Base-by-base conservation (phyloP, 1,284 basidiomycete species). In the Athelia sp. region DNA sequence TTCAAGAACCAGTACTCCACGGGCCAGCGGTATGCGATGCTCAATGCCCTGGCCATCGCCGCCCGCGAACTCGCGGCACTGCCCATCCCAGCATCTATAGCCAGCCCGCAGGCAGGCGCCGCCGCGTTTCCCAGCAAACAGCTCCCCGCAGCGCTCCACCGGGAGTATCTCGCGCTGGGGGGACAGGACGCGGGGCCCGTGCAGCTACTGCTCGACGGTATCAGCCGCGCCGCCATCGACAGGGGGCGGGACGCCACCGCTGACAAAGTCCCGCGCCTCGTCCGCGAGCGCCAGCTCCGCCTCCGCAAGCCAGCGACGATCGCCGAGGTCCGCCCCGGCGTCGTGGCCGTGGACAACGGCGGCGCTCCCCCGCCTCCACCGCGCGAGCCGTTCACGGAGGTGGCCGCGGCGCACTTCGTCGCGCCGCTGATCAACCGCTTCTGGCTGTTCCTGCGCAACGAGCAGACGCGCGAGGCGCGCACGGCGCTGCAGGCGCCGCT, bases 1-100 rank as follows among this genome's bases (percentile, higher is more conserved):
- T 98, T 98, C 70, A 84, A 86, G 52, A 87, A 89, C 46, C 90
- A 95, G 57, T 98, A 96, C 65, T 93, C 93, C 0, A 80, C 81
- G 3, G 79, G 83, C 19, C 93, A 98, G 60, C 84, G 94, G 11
- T 86, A 82, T 53, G 79, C 81, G 4, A 93, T 96, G 61, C 76
- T 98, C 26, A 92, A 89, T 48, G 87, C 92, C 0, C 71, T 99
- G 1, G 92, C 90, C 0, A 67, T 93, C 45, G 91, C 90, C 3
- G 91, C 92, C 3, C 74, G 91, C 47, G 93, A 97, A 62, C 73
- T 97, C 4, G 87, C 93, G 0, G 83, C 82, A 0, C 70, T 94
- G 1, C 73, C 83, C 1, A 59, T 82, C 1, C 69, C 81, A 49
- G 58, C 72, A 18, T 66, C 73, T 8, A 57, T 59, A 13, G 62